phyloP scores from a whole-genome alignment of 306 rosid genomes.

The Vachellia collinsii region DNA sequence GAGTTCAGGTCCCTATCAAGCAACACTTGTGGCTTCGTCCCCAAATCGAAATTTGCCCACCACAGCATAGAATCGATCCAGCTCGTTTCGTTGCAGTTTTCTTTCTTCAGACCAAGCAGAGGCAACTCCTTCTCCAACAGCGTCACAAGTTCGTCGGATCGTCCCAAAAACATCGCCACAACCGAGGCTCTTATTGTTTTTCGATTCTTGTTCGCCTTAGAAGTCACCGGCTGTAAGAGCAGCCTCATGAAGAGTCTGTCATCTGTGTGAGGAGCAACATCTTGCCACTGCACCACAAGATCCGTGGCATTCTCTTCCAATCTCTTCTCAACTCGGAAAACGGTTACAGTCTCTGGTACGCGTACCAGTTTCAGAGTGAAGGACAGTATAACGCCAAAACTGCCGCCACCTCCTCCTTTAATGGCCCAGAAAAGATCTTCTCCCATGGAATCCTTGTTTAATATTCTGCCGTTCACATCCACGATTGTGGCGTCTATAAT shows the following conservation, averaged over 20 bases:
- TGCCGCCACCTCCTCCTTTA: too few species aligned
- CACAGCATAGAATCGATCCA: slow-evolving; percentile 58
- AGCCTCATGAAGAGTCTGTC: slow-evolving; percentile 64
- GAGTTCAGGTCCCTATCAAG: slow-evolving; percentile 33
- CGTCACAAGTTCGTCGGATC: slow-evolving; percentile 43
- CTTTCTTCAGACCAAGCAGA: slow-evolving; percentile 51
- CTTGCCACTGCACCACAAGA: slow-evolving; percentile 66
- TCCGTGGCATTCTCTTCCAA: slow-evolving; percentile 56
- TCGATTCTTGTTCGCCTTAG: slow-evolving; percentile 43
- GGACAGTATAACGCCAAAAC: too few species aligned
- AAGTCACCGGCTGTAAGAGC: slow-evolving; percentile 56
- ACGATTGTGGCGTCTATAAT: slow-evolving; percentile 69
- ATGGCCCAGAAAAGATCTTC: too few species aligned
- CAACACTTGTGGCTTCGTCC: slow-evolving; percentile 37
- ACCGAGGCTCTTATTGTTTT: slow-evolving; percentile 51
- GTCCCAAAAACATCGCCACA: slow-evolving; percentile 54
- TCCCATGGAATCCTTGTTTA: too few species aligned
- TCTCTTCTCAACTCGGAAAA: slow-evolving; percentile 45
- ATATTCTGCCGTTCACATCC: slow-evolving; percentile 38
- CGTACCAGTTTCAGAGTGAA: slow-evolving; percentile 46
- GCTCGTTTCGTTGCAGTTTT: slow-evolving; percentile 54
- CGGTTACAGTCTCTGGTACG: slow-evolving; percentile 61
- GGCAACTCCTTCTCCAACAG: slow-evolving; percentile 56
- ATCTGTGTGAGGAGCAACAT: slow-evolving; percentile 50
- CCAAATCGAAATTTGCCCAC: slow-evolving; percentile 34